Conservation (phyloP, 2,329 filamentous ascomycete species). For the Arthroderma uncinatum region DNA sequence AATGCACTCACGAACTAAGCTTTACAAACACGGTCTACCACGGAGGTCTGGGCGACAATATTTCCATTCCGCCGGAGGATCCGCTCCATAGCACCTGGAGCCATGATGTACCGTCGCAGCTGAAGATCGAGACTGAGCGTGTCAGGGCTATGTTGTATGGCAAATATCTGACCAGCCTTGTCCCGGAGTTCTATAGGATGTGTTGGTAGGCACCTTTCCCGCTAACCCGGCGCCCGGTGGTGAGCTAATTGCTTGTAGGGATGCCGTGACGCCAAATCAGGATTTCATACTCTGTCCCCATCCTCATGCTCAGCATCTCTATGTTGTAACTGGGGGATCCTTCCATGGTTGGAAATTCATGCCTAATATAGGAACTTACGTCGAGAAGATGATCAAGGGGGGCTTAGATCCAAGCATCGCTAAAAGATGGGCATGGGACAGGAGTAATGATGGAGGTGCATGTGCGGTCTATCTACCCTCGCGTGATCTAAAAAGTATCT, state of each 20-base stretch:
- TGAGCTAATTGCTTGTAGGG: constrained; percentile 20
- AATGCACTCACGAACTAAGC: constrained; percentile 9
- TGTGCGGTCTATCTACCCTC: constrained; percentile 7
- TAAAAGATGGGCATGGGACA: constrained; percentile 10
- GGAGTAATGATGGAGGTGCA: constrained; percentile 5
- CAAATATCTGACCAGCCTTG: background rate
- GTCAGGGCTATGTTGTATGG: constrained; percentile 6
- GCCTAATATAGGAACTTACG: constrained; percentile 41
- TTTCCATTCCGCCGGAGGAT: constrained; percentile 6
- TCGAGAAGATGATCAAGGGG: constrained; percentile 40
- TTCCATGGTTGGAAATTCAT: constrained; percentile 46
- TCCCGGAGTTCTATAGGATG: constrained; percentile 7
- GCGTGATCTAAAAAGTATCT: constrained; percentile 7
- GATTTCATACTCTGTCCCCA: constrained; percentile 44
- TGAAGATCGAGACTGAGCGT: constrained; percentile 4
- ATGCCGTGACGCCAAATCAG: constrained; percentile 45
- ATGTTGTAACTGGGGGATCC: constrained; percentile 42
- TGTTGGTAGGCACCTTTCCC: constrained; percentile 4
- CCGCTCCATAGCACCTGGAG: background rate
- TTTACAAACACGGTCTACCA: constrained; percentile 7
- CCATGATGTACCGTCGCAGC: constrained; percentile 2
- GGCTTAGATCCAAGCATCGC: background rate
- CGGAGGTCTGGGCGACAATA: background rate
- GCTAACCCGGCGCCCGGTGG: background rate
- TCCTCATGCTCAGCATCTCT: constrained; percentile 33